phyloP scores from a whole-genome alignment of 345 rosid species.

The Moricandia arvensis region DNA sequence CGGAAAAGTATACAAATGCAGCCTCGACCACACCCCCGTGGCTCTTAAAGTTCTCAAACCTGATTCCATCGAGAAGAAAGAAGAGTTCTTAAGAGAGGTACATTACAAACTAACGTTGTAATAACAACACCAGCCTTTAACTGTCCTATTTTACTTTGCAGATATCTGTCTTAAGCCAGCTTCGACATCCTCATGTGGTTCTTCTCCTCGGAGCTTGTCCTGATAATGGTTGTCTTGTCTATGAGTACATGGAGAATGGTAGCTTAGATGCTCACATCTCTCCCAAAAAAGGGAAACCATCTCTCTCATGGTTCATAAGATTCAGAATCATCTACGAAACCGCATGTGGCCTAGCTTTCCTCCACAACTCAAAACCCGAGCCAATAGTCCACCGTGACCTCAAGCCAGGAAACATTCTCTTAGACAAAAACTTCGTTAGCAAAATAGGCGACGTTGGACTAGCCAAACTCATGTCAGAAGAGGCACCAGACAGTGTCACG shows the following conservation, averaged over 20 bases:
- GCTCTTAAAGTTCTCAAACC: constrained; percentile 75
- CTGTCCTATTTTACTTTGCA: constrained; percentile 33
- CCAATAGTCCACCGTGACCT: constrained; percentile 85
- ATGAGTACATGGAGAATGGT: constrained; percentile 86
- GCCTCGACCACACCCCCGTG: constrained; percentile 73
- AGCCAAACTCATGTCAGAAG: constrained; percentile 77
- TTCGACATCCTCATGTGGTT: constrained; percentile 73
- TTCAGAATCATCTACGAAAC: constrained; percentile 73
- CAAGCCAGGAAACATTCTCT: constrained; percentile 76
- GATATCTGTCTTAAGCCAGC: constrained; percentile 85
- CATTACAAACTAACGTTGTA: background rate
- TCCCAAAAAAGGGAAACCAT: constrained; percentile 52
- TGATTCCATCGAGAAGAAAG: constrained; percentile 56
- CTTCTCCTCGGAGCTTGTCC: constrained; percentile 93
- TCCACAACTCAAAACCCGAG: constrained; percentile 90
- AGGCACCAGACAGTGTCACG: constrained; percentile 66
- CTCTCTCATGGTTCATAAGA: constrained; percentile 82
- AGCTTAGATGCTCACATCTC: constrained; percentile 65
- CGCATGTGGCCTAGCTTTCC: constrained; percentile 80
- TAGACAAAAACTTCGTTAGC: constrained; percentile 72
- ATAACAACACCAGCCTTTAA: no score
- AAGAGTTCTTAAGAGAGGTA: constrained; percentile 71
- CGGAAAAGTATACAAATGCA: constrained; percentile 87
- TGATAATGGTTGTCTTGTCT: constrained; percentile 70
- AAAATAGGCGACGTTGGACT: constrained; percentile 89